Evolutionary conservation across 768 basidiomycete species (phyloP), one percentile per base, ranked within the genome.

Genomic region (Pleurotus salmoneostramineus): DNA sequence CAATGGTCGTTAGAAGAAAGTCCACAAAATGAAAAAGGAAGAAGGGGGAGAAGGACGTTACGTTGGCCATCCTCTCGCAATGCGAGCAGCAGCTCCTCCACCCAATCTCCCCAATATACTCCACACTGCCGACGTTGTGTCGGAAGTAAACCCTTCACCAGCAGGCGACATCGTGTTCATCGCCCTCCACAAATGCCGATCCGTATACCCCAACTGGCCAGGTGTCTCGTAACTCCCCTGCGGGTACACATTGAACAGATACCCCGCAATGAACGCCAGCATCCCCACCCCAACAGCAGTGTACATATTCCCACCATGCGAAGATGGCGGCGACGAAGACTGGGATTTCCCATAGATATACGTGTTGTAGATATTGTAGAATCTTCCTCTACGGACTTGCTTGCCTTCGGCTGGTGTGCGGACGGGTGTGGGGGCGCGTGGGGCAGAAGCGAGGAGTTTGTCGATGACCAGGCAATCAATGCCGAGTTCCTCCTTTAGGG

Each of bases 301-400:
- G 42, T 82, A 65, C 2, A 81, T 69, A 58, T 87, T 85, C 5
- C 74, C 73, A 27, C 21, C 21, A 1, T 27, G 21, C 7, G 61
- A 45, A 11, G 44, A 17, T 2, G 44, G 17, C 6, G 44, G 70
- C 62, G 64, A 73, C 14, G 68, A 66, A 21, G 73, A 69, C 54
- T 69, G 62, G 11, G 69, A 62, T 51, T 50, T 66, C 12, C 74
- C 77, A 61, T 80, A 82, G 35, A 83, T 74, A 56, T 82, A 82
- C 6, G 89, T 92, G 70, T 93, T 93, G 70, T 93, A 91, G 66
- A 93, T 89, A 70, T 91, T 93, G 74, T 89, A 93, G 68, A 93
- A 91, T 50, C 85, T 78, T 50, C 77, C 78, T 48, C 75, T 72
- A 10, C 78, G 73, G 12, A 55, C 43, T n/a, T 35, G 52, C 27